Evolutionary conservation across 2,329 filamentous ascomycete species (phyloP).

Genomic region (Lasiodiplodia sp.): DNA sequence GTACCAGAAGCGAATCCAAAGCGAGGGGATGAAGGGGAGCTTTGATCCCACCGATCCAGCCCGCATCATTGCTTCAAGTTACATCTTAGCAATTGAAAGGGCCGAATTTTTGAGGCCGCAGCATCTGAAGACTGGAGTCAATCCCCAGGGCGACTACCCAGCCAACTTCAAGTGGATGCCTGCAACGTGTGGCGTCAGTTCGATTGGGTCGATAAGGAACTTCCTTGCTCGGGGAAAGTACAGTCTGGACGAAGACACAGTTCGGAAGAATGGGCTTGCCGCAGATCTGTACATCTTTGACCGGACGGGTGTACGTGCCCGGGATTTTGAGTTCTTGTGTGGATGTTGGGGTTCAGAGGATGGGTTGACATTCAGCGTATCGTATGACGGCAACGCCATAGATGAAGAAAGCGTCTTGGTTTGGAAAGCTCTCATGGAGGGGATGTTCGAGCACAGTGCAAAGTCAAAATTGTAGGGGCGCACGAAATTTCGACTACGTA

Average conservation of each 20-base stretch:
- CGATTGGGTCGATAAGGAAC: conserved; percentile 42
- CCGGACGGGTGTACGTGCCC: conserved; percentile 48
- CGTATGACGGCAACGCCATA: conserved; percentile 51
- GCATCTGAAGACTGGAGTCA: conserved; percentile 36
- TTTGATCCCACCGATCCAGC: conserved; percentile 48
- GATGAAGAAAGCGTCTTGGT: conserved; percentile 39
- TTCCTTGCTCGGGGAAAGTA: conserved; percentile 18
- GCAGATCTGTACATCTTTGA: conserved; percentile 43
- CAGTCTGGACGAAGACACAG: conserved; percentile 39
- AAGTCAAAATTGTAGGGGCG: conserved; percentile 1
- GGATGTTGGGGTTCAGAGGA: conserved; percentile 49
- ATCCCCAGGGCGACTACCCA: conserved; percentile 45
- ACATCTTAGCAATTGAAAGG: conserved; percentile 51
- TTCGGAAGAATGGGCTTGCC: conserved; percentile 47
- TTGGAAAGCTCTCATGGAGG: conserved; percentile 44
- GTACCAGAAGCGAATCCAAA: conserved; percentile 53
- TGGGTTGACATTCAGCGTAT: conserved; percentile 49
- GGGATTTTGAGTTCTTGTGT: conserved; percentile 56
- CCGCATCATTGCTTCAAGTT: conserved; percentile 53
- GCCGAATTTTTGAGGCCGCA: conserved; percentile 44
- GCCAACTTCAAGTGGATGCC: conserved; percentile 39
- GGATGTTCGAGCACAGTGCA: conserved; percentile 39
- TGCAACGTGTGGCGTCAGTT: conserved; percentile 56
- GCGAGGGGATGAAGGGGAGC: conserved; percentile 33
- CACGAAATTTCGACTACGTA: background rate